Conservation (phyloP, 2,329 filamentous ascomycete genomes). For the Pseudogymnoascus sp. region DNA sequence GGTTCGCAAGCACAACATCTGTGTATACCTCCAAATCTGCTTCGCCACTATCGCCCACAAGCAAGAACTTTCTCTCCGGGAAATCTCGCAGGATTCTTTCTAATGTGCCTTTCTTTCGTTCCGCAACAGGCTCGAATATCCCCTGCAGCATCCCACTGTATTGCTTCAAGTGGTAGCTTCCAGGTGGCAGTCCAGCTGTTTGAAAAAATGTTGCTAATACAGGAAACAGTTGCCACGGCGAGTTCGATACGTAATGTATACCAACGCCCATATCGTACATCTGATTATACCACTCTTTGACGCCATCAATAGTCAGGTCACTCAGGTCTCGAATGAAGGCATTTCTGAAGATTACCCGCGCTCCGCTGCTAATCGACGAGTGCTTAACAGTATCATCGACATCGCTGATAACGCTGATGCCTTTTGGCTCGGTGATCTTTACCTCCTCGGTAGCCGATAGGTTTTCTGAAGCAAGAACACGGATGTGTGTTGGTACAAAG, state of each 20-base stretch:
- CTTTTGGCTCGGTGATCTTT: conserved; percentile 65
- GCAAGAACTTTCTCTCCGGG: conserved; percentile 76
- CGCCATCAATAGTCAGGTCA: conserved; percentile 77
- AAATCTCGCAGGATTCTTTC: conserved; percentile 85
- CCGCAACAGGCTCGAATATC: conserved; percentile 94
- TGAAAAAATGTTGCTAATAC: conserved; percentile 80
- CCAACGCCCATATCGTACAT: conserved; percentile 74
- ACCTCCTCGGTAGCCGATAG: conserved; percentile 76
- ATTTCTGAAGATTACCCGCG: conserved; percentile 92
- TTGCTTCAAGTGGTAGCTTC: conserved; percentile 91
- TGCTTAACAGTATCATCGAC: conserved; percentile 97
- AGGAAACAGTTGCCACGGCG: conserved; percentile 94
- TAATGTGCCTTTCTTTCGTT: conserved; percentile 82
- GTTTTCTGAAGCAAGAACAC: conserved; percentile 77
- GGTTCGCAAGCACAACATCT: conserved; percentile 78
- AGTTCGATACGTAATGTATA: conserved; percentile 98
- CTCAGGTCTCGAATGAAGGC: conserved; percentile 82
- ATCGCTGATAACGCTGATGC: conserved; percentile 91
- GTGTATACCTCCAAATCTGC: conserved; percentile 96
- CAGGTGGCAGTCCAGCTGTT: conserved; percentile 69
- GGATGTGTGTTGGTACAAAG: conserved; percentile 83
- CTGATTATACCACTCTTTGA: conserved; percentile 78
- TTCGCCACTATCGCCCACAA: conserved; percentile 93
- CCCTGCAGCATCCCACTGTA: conserved; percentile 97
- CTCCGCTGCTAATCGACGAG: conserved; percentile 79